Percentiles rank a stretch among this genome's conserved stretches.
Evolutionary conservation across 768 basidiomycete species (phyloP).

Genomic region (Mycena kentingensis): DNA sequence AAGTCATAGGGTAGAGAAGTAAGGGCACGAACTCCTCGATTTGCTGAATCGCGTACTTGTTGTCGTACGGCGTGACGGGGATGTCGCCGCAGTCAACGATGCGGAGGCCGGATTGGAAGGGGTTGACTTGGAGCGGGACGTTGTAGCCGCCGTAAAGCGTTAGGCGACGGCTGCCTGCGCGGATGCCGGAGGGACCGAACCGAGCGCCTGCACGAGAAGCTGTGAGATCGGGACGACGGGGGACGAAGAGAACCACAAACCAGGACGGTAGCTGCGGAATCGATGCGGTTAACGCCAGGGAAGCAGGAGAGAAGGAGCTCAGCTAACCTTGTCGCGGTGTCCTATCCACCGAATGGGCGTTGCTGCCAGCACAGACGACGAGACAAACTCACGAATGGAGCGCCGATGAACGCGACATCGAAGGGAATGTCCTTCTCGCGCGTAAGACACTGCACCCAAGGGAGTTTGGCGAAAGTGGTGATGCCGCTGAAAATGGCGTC

Average conservation of each 20-base stretch:
- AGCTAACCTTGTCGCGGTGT: slow-evolving; percentile 20
- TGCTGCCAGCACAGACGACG: slow-evolving; percentile 36
- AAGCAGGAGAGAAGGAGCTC: not conserved
- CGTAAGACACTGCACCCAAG: slow-evolving; percentile 78
- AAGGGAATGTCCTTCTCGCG: slow-evolving; percentile 57
- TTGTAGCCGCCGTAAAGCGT: slow-evolving; percentile 80
- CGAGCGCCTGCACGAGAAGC: slow-evolving; percentile 50
- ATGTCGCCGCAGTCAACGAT: slow-evolving; percentile 81
- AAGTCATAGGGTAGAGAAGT: not conserved
- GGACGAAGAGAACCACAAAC: slow-evolving; percentile 8
- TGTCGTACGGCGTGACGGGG: slow-evolving; percentile 79
- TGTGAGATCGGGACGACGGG: slow-evolving; percentile 10
- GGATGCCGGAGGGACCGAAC: slow-evolving; percentile 84
- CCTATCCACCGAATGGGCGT: slow-evolving; percentile 4
- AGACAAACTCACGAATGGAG: slow-evolving; percentile 60
- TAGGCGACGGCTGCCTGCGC: slow-evolving; percentile 74
- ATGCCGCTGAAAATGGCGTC: slow-evolving; percentile 84
- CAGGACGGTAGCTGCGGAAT: slow-evolving; percentile 64
- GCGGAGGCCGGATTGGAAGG: slow-evolving; percentile 66
- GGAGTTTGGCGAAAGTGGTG: slow-evolving; percentile 85
- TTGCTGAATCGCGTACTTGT: slow-evolving; percentile 69
- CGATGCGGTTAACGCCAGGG: no score
- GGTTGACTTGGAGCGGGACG: slow-evolving; percentile 71
- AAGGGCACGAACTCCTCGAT: slow-evolving; percentile 49
- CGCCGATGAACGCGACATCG: slow-evolving; percentile 84